Conservation (phyloP, 805 yeast genomes). For the Groenewaldozyma tartarivorans region DNA sequence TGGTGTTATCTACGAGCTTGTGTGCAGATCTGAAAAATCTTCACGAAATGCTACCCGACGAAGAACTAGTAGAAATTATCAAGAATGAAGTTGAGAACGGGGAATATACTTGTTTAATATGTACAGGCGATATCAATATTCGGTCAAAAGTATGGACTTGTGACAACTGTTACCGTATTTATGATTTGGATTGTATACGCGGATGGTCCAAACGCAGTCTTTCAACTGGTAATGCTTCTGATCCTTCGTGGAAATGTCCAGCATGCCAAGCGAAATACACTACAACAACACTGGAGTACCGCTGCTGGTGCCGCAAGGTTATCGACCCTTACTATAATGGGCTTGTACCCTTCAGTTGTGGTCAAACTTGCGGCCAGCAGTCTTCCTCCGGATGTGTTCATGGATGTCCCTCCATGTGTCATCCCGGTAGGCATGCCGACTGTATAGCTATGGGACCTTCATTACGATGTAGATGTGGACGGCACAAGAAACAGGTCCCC, state of each 20-base stretch:
- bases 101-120: conserved; percentile 75
- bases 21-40: too few relatives aligned
- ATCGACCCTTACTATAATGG: conserved; percentile 45
- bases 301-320: conserved; percentile 86
- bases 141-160: conserved; percentile 73
- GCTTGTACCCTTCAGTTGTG: conserved; percentile 79
- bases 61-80: conserved; percentile 31
- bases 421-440: conserved; percentile 79
- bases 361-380: conserved; percentile 59
- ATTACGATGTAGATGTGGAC: conserved; percentile 68
- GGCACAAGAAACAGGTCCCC: conserved; percentile 52
- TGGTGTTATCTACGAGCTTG: too few relatives aligned
- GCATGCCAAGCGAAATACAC: conserved; percentile 48
- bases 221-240: conserved; percentile 5
- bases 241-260: conserved; percentile 71
- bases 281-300: conserved; percentile 45
- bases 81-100: conserved; percentile 53
- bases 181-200: conserved; percentile 73
- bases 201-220: conserved; percentile 76
- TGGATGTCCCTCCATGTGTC: conserved; percentile 66
- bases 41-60: too few relatives aligned
- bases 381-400: conserved; percentile 56
- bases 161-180: conserved; percentile 64
- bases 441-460: conserved; percentile 75
- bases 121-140: conserved; percentile 72